Conservation (phyloP, 257 asterid genomes). For the Nicotiana paniculata region DNA sequence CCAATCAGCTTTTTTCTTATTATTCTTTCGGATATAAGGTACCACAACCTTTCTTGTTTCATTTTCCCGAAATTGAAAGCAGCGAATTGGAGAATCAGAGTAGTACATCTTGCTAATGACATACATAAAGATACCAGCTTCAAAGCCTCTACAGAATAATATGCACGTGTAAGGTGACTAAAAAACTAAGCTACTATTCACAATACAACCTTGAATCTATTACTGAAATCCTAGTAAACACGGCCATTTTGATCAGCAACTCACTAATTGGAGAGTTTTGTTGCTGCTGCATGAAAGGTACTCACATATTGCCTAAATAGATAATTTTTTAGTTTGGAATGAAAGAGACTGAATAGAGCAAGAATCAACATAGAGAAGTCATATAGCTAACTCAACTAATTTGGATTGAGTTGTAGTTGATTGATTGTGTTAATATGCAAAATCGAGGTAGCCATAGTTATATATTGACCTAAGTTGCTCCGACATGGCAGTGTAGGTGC, state of each 20-base stretch:
- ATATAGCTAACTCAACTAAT: background rate
- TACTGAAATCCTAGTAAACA: background rate
- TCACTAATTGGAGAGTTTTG: background rate
- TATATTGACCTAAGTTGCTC: background rate
- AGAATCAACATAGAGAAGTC: background rate
- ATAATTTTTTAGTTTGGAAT: background rate
- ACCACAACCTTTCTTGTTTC: background rate
- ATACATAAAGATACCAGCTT: background rate
- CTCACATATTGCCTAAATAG: background rate
- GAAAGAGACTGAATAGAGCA: background rate
- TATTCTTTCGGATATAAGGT: background rate
- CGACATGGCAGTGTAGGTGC: too few relatives aligned
- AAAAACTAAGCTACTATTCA: background rate
- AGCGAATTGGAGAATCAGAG: background rate
- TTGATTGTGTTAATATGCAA: background rate
- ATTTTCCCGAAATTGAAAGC: background rate
- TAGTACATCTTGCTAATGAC: background rate
- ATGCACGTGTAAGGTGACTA: background rate
- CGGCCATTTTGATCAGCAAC: background rate
- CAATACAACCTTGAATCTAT: background rate
- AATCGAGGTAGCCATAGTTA: background rate
- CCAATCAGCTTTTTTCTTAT: background rate
- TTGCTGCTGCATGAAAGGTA: background rate
- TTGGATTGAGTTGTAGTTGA: background rate
- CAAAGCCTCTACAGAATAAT: slow-evolving; percentile 5